These are phyloP conservation scores for Atkinsonella texensis DNA, from an alignment of 2,329 filamentous ascomycete genomes.

Conservation along the genomic window DNA sequence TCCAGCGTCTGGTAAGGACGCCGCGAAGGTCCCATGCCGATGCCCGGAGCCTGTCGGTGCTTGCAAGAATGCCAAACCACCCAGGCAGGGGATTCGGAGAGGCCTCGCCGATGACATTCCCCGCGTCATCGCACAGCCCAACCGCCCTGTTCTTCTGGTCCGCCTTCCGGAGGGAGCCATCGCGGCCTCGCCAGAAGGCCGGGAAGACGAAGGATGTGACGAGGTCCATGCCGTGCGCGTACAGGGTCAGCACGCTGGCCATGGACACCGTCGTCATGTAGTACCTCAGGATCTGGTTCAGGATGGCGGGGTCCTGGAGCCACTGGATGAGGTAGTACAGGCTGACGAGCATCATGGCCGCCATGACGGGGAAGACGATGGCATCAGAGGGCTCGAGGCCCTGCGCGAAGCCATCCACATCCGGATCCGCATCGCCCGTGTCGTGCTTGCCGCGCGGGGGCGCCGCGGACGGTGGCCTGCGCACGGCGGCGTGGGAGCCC, in stretches of 20 bases:
- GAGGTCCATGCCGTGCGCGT: constrained; percentile 60
- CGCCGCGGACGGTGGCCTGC: constrained; percentile 68
- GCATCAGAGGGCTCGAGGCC: constrained; percentile 60
- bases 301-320: constrained; percentile 65
- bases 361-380: constrained; percentile 71
- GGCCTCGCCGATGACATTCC: constrained; percentile 16
- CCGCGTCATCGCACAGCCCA: constrained; percentile 21
- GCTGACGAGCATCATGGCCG: constrained; percentile 56
- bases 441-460: constrained; percentile 37
- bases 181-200: constrained; percentile 44
- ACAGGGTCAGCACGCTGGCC: constrained; percentile 60
- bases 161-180: constrained; percentile 32
- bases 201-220: constrained; percentile 61
- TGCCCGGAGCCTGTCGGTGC: constrained; percentile 13
- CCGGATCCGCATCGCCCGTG: constrained; percentile 30
- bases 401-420: constrained; percentile 30
- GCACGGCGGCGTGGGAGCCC: constrained; percentile 74
- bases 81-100: constrained; percentile 20
- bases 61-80: constrained; percentile 21
- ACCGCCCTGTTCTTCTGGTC: constrained; percentile 29
- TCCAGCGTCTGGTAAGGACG: constrained; percentile 40
- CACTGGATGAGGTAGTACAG: constrained; percentile 86
- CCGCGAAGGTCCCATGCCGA: constrained; percentile 37
- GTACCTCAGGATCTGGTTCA: constrained; percentile 71
- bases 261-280: constrained; percentile 76